A percentile compares a stretch with the other conserved stretches of the same genome.
Evolutionary conservation across 1,139 yeast species (phyloP).

Genomic region (Diutina neorugosa): DNA sequence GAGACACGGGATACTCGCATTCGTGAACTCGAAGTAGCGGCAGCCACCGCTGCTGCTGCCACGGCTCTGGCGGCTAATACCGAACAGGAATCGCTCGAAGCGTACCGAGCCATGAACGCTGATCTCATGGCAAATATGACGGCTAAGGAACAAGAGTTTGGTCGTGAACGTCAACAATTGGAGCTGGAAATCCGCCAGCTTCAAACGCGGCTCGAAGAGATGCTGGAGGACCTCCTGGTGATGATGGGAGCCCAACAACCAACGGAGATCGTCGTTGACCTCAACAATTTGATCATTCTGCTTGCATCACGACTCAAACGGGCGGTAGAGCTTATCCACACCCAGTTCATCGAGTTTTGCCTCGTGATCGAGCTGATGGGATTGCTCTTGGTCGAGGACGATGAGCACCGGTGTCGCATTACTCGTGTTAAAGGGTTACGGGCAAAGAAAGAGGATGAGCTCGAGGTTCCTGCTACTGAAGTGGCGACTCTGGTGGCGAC

Average conservation of each 20-base stretch:
- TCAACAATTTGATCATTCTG: constrained; percentile 14
- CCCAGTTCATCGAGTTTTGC: constrained; percentile 35
- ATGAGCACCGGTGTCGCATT: constrained; percentile 26
- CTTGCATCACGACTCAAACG: constrained; percentile 13
- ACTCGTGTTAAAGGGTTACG: constrained; percentile 63
- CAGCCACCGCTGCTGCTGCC: not conserved
- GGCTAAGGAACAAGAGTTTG: constrained; percentile 48
- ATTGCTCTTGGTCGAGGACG: constrained; percentile 37
- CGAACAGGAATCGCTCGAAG: constrained; percentile 14
- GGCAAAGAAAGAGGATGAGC: constrained; percentile 17
- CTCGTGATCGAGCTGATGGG: constrained; percentile 71
- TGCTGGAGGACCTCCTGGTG: constrained; percentile 41
- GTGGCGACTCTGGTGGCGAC: not conserved
- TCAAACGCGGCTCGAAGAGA: constrained; percentile 18
- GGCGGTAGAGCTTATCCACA: constrained; percentile 15
- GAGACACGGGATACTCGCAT: not conserved
- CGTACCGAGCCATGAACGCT: constrained; percentile 33
- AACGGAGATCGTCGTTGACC: constrained; percentile 18
- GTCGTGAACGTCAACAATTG: constrained; percentile 37
- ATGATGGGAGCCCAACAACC: constrained; percentile 26
- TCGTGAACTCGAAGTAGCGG: not conserved
- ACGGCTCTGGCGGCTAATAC: not conserved
- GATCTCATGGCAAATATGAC: constrained; percentile 58
- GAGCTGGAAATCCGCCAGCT: constrained; percentile 39
- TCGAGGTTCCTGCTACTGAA: constrained; percentile 7